Evolutionary conservation across 163 green algal species (phyloP).

Genomic region (Scenedesmus sp.): DNA sequence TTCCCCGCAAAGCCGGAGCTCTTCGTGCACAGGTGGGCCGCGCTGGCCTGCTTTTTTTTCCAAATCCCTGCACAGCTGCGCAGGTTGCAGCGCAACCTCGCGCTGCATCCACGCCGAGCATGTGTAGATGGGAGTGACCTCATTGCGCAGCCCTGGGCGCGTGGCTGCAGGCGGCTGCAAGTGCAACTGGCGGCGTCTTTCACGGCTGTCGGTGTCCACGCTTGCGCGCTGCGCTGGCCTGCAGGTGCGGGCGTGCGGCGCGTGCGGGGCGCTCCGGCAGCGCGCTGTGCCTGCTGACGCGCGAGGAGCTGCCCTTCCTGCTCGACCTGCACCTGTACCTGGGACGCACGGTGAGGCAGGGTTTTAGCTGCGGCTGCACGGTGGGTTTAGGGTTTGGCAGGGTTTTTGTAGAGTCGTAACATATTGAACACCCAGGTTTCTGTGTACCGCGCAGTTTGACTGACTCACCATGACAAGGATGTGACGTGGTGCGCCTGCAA

Average conservation of each 20-base stretch:
- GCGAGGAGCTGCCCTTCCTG: conserved; percentile 93
- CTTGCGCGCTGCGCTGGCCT: neutral
- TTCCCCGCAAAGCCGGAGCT: conserved; percentile 96
- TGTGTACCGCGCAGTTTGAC: too few relatives aligned
- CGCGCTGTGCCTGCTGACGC: conserved; percentile 90
- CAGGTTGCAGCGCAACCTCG: too few relatives aligned
- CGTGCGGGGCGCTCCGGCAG: conserved; percentile 83
- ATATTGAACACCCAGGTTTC: too few relatives aligned
- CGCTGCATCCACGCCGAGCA: too few relatives aligned
- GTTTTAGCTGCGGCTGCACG: too few relatives aligned
- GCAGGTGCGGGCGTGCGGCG: conserved; percentile 70
- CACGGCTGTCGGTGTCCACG: too few relatives aligned
- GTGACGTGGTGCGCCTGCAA: too few relatives aligned
- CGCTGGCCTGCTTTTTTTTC: neutral
- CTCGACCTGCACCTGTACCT: conserved; percentile 99
- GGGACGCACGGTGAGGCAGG: conserved; percentile 9
- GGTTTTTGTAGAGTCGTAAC: neutral
- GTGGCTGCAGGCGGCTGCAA: neutral
- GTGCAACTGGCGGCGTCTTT: neutral
- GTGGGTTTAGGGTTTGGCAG: too few relatives aligned
- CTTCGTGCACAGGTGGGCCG: conserved; percentile 96
- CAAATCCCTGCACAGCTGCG: too few relatives aligned
- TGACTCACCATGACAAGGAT: too few relatives aligned
- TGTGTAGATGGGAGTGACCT: too few relatives aligned
- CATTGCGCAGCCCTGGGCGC: too few relatives aligned